These are phyloP conservation scores for Gonapodya prolifera DNA, from an alignment of 192 early-diverging fungal species.

Conservation along the genomic window DNA sequence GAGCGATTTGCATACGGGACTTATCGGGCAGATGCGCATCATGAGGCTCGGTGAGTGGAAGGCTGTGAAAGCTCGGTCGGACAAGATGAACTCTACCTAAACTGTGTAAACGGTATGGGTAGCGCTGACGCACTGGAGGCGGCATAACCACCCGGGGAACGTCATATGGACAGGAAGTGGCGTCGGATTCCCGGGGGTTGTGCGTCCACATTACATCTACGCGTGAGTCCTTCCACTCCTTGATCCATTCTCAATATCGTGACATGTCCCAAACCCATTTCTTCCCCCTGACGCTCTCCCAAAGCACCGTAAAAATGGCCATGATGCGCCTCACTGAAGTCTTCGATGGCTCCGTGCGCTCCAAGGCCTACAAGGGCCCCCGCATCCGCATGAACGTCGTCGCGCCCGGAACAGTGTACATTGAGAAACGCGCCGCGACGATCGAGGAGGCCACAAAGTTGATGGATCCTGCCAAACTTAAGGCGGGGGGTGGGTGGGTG, in stretches of 20 bases:
- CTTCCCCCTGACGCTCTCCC: not conserved
- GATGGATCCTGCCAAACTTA: not conserved
- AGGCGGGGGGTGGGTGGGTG: not conserved
- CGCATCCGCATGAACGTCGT: not conserved
- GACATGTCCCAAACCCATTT: not conserved
- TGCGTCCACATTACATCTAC: not conserved
- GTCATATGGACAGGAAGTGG: not conserved
- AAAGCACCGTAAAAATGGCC: not conserved
- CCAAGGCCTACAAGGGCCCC: not conserved
- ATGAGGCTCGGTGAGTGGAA: too few relatives aligned
- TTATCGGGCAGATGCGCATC: not conserved
- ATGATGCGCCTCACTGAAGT: not conserved
- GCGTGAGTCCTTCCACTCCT: too few relatives aligned
- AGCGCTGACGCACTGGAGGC: not conserved
- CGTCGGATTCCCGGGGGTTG: not conserved
- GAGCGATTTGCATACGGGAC: not conserved
- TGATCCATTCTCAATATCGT: not conserved
- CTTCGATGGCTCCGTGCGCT: not conserved
- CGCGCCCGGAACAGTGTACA: not conserved
- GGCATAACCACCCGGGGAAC: not conserved
- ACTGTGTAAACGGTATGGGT: too few relatives aligned
- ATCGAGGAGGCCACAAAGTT: not conserved
- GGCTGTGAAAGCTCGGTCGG: too few relatives aligned
- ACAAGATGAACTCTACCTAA: too few relatives aligned
- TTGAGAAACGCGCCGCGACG: not conserved